Percentiles rank a stretch among this genome's conserved stretches.
These are phyloP conservation scores for Carex sylvatica DNA, from an alignment of 202 grass and related monocot genomes.

Conservation along the genomic window DNA sequence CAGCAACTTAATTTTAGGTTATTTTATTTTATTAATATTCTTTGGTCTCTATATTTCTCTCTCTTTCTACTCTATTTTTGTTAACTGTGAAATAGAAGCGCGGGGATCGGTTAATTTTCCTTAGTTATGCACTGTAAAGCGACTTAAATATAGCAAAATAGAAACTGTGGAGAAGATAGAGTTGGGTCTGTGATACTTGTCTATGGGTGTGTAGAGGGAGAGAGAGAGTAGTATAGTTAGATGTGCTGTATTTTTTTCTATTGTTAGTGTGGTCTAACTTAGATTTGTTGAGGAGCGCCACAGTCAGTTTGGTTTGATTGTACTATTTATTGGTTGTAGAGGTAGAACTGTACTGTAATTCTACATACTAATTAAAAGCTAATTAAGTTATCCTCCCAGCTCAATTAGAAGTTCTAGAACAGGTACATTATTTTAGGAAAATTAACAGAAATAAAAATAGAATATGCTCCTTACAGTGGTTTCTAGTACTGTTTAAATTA, in stretches of 20 bases:
- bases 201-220: neutral
- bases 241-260: slow-evolving; percentile 22
- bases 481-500: neutral
- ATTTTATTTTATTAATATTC: neutral
- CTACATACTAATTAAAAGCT: neutral
- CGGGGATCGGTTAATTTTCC: neutral
- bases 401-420: neutral
- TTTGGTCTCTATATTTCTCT: slow-evolving; percentile 17
- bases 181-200: slow-evolving; percentile 7
- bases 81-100: slow-evolving; percentile 31
- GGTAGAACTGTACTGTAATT: neutral
- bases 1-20: slow-evolving; percentile 27
- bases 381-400: too few species aligned
- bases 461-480: neutral
- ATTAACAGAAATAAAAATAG: neutral
- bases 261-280: slow-evolving; percentile 18
- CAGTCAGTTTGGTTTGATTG: neutral
- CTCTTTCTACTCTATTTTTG: slow-evolving; percentile 24
- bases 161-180: slow-evolving; percentile 8
- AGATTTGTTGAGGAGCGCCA: slow-evolving; percentile 10
- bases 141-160: slow-evolving; percentile 24
- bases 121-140: slow-evolving; percentile 27
- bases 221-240: neutral
- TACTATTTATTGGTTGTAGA: slow-evolving; percentile 16
- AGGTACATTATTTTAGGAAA: neutral